Base-by-base conservation (phyloP, 108 stramenopile species). In the Fragilaria crotonensis region DNA sequence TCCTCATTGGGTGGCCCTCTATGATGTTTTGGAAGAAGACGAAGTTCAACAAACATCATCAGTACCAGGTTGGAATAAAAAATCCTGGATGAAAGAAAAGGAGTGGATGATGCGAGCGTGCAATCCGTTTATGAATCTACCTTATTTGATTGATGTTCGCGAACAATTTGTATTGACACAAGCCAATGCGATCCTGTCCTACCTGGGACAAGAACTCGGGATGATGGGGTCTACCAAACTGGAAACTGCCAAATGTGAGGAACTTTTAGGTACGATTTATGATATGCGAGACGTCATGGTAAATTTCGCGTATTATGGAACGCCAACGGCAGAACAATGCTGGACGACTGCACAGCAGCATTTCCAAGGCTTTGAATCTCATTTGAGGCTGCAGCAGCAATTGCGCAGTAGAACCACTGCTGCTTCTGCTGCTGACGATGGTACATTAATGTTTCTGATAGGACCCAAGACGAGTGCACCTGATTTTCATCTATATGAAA, bases 401-500 rank as follows among this genome's bases (percentile, higher is more conserved):
- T n/a, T n/a, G n/a, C n/a, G n/a, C n/a, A n/a, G n/a, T n/a, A n/a
- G n/a, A n/a, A n/a, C n/a, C n/a, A n/a, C n/a, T n/a, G n/a, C n/a
- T n/a, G n/a, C n/a, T n/a, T n/a, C n/a, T n/a, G 25, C 3, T 46
- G 45, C 25, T 25, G 20, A 59, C 2, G 3, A 62, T 5, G 25
- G 3, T 29, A 52, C 25, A 23, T 2, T 29, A 23, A 25, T 3
- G 22, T 23, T 31, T 60, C 47, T 76, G 30, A 53, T 76, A 14
- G 64, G 51, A 30, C 50, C 25, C 30, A 26, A 46, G 11, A 51
- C 36, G 29, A 52, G 62, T 5, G 64, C 75, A n/a, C 75, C 75
- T 0, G 75, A 76, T 36, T 76, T 76, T 52, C 64, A 66, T 52
- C 45, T 76, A 23, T 71, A 44, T 45, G 66, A 71, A 47, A 76